Percentiles rank a stretch among this genome's conserved stretches.
Evolutionary conservation across 805 yeast genomes (phyloP).

Genomic region (Candida golubevii): DNA sequence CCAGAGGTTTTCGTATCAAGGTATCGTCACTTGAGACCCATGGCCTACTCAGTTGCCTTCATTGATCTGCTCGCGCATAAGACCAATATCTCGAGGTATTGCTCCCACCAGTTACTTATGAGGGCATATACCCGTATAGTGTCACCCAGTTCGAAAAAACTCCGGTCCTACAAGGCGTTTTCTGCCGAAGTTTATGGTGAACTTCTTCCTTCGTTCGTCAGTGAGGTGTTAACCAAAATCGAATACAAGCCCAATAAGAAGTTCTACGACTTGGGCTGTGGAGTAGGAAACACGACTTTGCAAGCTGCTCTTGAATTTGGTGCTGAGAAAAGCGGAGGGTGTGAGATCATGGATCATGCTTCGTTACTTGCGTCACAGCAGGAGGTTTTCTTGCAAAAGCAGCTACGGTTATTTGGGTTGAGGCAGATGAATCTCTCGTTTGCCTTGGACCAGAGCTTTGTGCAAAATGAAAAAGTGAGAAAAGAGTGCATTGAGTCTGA

Average conservation of each 20-base stretch:
- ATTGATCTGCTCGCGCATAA: conserved; percentile 15
- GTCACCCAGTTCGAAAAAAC: conserved; percentile 61
- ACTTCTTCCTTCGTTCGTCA: conserved; percentile 70
- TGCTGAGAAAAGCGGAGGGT: conserved; percentile 72
- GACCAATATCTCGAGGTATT: conserved; percentile 11
- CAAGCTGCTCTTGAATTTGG: conserved; percentile 89
- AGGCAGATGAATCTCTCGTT: conserved; percentile 52
- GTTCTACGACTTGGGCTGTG: conserved; percentile 90
- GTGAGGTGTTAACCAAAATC: conserved; percentile 58
- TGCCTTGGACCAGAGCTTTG: conserved; percentile 67
- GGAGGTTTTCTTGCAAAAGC: conserved; percentile 48
- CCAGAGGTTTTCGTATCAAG: conserved; percentile 16
- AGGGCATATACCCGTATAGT: conserved; percentile 75
- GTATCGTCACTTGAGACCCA: conserved; percentile 17
- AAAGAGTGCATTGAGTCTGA: conserved; percentile 56
- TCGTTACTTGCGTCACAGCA: conserved; percentile 64
- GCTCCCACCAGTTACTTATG: conserved; percentile 59
- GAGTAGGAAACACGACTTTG: conserved; percentile 87
- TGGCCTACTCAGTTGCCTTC: conserved; percentile 15
- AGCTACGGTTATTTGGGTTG: conserved; percentile 64
- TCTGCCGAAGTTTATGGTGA: conserved; percentile 92
- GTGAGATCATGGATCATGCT: conserved; percentile 85
- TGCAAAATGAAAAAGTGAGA: conserved; percentile 55
- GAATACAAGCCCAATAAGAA: conserved; percentile 47
- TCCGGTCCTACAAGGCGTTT: conserved; percentile 75